Base-by-base conservation (phyloP, 78 protist species). In the Cavenderia fasciculata region DNA sequence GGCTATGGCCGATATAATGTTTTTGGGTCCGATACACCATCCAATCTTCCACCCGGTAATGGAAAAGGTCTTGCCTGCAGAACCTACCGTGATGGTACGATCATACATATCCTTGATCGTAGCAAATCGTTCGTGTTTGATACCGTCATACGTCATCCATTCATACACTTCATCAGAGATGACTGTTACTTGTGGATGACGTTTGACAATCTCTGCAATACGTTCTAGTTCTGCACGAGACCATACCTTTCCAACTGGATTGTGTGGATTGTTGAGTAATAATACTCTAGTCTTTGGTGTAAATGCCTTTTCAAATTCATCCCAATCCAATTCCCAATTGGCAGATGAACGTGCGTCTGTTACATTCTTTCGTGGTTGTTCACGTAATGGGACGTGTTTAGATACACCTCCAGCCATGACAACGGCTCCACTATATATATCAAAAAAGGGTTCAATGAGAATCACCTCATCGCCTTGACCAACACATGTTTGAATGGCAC, bases 21-120 rank as follows among this genome's bases (percentile, higher is more conserved):
- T 14, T 4, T 46, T 14, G 21, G 94, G 96, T 25, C 93, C 97
- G 11, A 93, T 74, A 44, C 52, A 25, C 97, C 97, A 95, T 12
- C 97, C 97, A 21, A 93, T 57, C 31, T 94, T 94, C 95, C 95
- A 95, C 29, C 97, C 97, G 23, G 97, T 95, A 36, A 93, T 87
- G 21, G 75, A 43, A 65, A 95, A 92, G 27, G 87, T 87, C 74
- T 96, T 96, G 10, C 97, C 97, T 4, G 94, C 94, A 0, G 91
- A 68, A 29, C 95, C 95, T 23, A 96, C 46, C 0, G 96, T 82
- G 29, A 96, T 63, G 8, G 97, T 95, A 23, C 96, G 2, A n/a
- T 87, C 93, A 29, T 51, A 74, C 93, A 87, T 87, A 27, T 43
- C 86, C 5, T 85, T 85, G 14, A 87, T 19, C 3, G 74, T 77